phyloP scores from a whole-genome alignment of 2,329 filamentous ascomycete genomes.

The Ophiostoma ips region DNA sequence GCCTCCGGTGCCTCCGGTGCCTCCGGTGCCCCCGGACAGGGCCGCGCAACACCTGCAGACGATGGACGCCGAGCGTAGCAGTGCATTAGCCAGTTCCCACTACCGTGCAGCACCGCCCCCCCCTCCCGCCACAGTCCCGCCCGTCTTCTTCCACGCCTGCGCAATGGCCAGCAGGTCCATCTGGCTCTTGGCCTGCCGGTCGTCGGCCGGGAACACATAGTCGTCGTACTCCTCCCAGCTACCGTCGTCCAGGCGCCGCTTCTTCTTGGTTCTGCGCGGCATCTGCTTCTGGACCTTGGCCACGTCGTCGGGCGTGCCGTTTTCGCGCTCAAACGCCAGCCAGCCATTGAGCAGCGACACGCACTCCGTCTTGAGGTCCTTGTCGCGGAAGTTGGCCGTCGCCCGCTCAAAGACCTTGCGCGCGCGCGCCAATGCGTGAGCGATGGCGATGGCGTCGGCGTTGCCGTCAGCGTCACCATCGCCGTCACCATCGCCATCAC shows the following conservation, averaged over 20 bases:
- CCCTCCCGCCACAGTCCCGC: constrained; percentile 8
- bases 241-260: constrained; percentile 82
- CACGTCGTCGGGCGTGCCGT: constrained; percentile 62
- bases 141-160: constrained; percentile 68
- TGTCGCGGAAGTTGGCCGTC: constrained; percentile 75
- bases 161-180: constrained; percentile 76
- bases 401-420: constrained; percentile 75
- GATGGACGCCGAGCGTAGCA: too few species aligned
- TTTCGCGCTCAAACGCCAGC: constrained; percentile 79
- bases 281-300: constrained; percentile 83
- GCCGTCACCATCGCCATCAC: constrained; percentile 82
- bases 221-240: constrained; percentile 94
- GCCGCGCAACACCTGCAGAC: too few species aligned
- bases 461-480: too few species aligned
- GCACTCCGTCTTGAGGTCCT: constrained; percentile 85
- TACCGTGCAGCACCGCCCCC: too few species aligned
- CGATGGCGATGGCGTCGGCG: too few species aligned
- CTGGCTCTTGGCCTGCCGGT: constrained; percentile 70
- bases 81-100: too few species aligned
- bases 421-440: too few species aligned
- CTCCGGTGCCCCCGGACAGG: too few species aligned
- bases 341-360: constrained; percentile 83
- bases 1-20: too few species aligned
- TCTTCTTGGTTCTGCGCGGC: constrained; percentile 85
- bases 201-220: constrained; percentile 93